A percentile compares a stretch with the other conserved stretches of the same genome.
Evolutionary conservation across 2,329 filamentous ascomycete species (phyloP).

Genomic region (Curvularia lunata): DNA sequence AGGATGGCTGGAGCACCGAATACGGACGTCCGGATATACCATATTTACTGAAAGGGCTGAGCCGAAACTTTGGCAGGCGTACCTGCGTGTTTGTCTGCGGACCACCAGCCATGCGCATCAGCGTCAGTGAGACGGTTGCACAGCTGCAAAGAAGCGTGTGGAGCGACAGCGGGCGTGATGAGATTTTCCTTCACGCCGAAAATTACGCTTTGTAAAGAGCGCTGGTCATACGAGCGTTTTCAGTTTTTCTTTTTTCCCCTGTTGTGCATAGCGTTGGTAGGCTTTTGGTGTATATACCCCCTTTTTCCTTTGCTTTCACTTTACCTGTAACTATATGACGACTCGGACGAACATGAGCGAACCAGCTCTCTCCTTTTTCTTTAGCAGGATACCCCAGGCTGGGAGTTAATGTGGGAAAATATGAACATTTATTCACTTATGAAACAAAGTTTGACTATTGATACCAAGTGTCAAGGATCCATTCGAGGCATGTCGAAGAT

Average conservation of each 20-base stretch:
- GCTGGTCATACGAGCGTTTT: neutral
- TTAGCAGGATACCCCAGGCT: conserved; percentile 16
- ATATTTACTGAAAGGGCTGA: conserved; percentile 84
- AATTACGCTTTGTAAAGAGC: conserved; percentile 79
- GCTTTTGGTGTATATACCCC: conserved; percentile 31
- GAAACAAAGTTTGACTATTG: conserved; percentile 1
- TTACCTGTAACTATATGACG: conserved; percentile 20
- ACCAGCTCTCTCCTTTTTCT: conserved; percentile 8
- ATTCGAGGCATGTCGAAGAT: neutral
- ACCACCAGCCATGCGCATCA: conserved; percentile 82
- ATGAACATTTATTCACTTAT: neutral
- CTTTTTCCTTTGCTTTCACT: conserved; percentile 13
- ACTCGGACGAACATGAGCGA: conserved; percentile 4
- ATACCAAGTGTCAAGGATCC: neutral
- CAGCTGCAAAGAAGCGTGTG: conserved; percentile 82
- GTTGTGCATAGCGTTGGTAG: conserved; percentile 40
- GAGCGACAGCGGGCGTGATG: conserved; percentile 77
- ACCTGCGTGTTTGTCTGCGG: conserved; percentile 95
- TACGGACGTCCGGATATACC: conserved; percentile 89
- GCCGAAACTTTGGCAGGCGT: conserved; percentile 78
- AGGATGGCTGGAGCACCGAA: conserved; percentile 86
- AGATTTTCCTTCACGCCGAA: conserved; percentile 93
- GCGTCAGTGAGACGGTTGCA: conserved; percentile 86
- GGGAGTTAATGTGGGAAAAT: neutral
- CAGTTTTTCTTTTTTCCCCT: conserved; percentile 6